A percentile compares a stretch with the other conserved stretches of the same genome.
Evolutionary conservation across 2,329 filamentous ascomycete species (phyloP).

Genomic region (Colletotrichum sp.): DNA sequence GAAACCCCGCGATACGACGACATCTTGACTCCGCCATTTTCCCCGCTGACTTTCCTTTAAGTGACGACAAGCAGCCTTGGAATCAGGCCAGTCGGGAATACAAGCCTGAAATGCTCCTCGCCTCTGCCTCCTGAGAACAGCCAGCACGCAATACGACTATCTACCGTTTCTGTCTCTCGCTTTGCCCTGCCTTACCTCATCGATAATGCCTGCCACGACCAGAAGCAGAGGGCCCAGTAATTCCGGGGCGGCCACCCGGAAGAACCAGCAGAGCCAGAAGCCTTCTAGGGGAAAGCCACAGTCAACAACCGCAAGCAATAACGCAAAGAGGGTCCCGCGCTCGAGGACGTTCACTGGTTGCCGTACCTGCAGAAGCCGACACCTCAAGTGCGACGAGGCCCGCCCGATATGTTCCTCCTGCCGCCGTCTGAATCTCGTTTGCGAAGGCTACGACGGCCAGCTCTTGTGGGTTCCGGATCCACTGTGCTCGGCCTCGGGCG

Average conservation of each 20-base stretch:
- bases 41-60: neutral
- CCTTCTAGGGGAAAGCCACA: neutral
- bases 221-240: neutral
- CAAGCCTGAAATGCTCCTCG: neutral
- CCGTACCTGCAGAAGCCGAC: constrained; percentile 39
- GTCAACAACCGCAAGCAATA: neutral
- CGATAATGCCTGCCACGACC: neutral
- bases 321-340: neutral
- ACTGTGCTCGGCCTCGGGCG: constrained; percentile 18
- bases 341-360: constrained; percentile 37
- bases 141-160: neutral
- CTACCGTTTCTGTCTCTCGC: neutral
- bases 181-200: neutral
- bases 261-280: neutral
- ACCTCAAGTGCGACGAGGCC: constrained; percentile 50
- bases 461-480: constrained; percentile 34
- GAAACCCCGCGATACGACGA: neutral
- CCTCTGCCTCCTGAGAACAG: neutral
- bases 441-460: constrained; percentile 43
- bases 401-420: constrained; percentile 44
- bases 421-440: constrained; percentile 34
- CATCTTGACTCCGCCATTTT: neutral
- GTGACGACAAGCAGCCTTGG: neutral
- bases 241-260: neutral
- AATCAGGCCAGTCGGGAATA: neutral